Base-by-base conservation (phyloP, 2,329 filamentous ascomycete genomes). In the Cladorrhinum sp. region DNA sequence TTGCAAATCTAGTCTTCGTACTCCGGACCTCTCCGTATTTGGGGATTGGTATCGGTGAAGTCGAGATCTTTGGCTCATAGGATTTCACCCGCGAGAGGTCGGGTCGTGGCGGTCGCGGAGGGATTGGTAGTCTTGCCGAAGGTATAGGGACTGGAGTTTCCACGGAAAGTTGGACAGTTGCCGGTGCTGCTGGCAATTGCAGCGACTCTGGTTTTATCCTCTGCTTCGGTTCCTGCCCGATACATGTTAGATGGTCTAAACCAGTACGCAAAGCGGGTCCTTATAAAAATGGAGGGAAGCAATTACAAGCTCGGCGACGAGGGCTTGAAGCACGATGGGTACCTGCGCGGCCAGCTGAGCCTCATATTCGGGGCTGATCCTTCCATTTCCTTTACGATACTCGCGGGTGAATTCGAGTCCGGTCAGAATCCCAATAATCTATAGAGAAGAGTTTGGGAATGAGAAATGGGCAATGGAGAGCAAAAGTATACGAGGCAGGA, bases 281-380 rank as follows among this genome's bases (percentile, higher is more conserved):
- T 28, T 28, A 9, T 5, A 39, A 20, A 12, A 51, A 23, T 14
- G 28, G 26, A 55, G n/a, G n/a, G 42, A 7, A 20, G 42, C 42
- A 18, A 39, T 10, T 63, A 66, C 63, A 30, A 59, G 63, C 8
- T 28, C 51, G 1, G n/a, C 50, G 3, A 56, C 52, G 10, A 63
- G 53, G 7, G n/a, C 7, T 10, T 48, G 57, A 18, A 60, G 50
- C 23, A 62, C 60, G 4, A 12, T 2, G 2, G 55, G 60, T 3
- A 61, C 60, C 12, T 55, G 56, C n/a, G 48, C 24, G 7, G 62
- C 61, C 14, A 68, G 14, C 8, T 52, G 28, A 10, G 52, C 53
- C 30, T 67, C 64, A 23, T 57, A 63, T 8, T 61, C 62, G 5
- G 28, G 2, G 56, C 64, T 62, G 12, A 68, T 55, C 6, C 57